Evolutionary conservation across 2,329 filamentous ascomycete genomes (phyloP).

Genomic region (Aschersonia sp.): DNA sequence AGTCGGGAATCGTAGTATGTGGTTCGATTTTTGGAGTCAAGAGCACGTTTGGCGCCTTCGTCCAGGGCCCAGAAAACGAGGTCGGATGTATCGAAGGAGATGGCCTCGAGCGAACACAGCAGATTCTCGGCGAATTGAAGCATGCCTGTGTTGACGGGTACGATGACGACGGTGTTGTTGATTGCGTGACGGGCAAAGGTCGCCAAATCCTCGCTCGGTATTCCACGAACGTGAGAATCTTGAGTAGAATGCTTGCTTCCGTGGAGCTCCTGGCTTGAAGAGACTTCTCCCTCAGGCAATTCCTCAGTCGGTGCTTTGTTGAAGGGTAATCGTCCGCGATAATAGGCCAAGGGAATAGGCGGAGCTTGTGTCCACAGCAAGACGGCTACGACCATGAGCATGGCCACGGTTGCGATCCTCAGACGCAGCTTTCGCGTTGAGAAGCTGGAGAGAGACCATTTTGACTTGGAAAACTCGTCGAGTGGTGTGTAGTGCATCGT

Average conservation of each 20-base stretch:
- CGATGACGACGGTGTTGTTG: slow-evolving; percentile 1
- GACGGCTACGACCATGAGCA: background rate
- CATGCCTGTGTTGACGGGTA: slow-evolving; percentile 1
- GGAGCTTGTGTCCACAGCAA: background rate
- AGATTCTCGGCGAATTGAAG: background rate
- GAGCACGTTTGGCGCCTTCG: background rate
- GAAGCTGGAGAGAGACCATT: background rate
- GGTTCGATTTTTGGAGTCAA: background rate
- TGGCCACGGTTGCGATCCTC: background rate
- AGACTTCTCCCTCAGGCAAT: too few species aligned
- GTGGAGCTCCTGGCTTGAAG: too few species aligned
- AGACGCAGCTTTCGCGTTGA: background rate
- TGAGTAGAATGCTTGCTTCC: background rate
- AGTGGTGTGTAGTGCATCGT: too few species aligned
- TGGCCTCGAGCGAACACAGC: background rate
- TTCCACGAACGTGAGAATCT: background rate
- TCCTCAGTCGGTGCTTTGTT: too few species aligned
- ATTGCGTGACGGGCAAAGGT: background rate
- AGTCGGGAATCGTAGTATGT: background rate
- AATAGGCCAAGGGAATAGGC: background rate
- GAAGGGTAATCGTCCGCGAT: too few species aligned
- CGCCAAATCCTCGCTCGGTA: background rate
- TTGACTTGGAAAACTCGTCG: background rate
- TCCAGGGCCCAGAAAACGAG: slow-evolving; percentile 1
- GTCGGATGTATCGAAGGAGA: background rate